Percentiles rank a stretch among this genome's conserved stretches.
phyloP scores from a whole-genome alignment of 306 rosid species.

The Mimosa bimucronata region DNA sequence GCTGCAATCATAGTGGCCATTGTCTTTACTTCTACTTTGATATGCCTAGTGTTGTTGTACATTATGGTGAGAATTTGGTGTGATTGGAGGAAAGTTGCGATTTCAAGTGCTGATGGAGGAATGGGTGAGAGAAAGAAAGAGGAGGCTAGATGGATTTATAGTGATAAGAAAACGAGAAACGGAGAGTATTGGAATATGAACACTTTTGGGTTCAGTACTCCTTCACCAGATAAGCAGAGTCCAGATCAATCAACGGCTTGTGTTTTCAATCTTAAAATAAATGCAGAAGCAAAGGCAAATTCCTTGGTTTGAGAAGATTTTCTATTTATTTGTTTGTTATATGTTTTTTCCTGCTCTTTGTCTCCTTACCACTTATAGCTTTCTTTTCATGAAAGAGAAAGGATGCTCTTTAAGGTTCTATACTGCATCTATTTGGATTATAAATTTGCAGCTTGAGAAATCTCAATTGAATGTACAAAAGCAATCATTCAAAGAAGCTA shows the following conservation, averaged over 20 bases:
- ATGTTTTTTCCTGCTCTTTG: background rate
- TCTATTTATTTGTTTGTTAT: background rate
- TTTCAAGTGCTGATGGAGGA: conserved; percentile 63
- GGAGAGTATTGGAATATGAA: conserved; percentile 84
- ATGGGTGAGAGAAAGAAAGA: conserved; percentile 39
- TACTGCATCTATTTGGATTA: background rate
- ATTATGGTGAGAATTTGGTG: conserved; percentile 94
- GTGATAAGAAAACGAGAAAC: conserved; percentile 54
- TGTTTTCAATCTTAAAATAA: conserved; percentile 61
- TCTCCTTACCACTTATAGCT: background rate
- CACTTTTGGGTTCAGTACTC: conserved; percentile 50
- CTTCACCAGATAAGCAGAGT: conserved; percentile 62
- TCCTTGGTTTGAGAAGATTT: conserved; percentile 9
- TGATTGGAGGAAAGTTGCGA: conserved; percentile 78
- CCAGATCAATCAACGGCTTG: conserved; percentile 46
- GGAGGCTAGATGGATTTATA: conserved; percentile 51
- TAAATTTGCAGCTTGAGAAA: background rate
- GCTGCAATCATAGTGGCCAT: conserved; percentile 74
- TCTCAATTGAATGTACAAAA: background rate
- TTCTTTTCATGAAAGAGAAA: background rate
- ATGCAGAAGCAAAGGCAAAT: conserved; percentile 44
- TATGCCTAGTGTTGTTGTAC: conserved; percentile 72
- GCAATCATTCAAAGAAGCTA: background rate
- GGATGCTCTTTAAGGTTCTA: background rate
- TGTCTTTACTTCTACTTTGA: conserved; percentile 69